These are phyloP conservation scores for Arthonia radiata DNA, from an alignment of 495 filamentous ascomycete species.

Conservation along the genomic window DNA sequence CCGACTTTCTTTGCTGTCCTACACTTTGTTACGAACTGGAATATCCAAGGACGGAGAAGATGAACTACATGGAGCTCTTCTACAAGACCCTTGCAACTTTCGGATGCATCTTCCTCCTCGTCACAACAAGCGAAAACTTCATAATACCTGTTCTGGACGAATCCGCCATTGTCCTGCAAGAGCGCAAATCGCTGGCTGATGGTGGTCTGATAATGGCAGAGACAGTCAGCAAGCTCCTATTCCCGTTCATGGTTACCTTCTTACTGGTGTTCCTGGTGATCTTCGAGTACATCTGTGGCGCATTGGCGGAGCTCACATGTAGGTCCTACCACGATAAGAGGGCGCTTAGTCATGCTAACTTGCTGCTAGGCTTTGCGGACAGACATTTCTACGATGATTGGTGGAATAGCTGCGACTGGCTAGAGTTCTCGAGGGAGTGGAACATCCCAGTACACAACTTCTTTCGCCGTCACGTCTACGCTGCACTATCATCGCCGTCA, in stretches of 20 bases:
- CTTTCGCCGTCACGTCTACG: slow-evolving; percentile 84
- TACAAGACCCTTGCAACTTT: slow-evolving; percentile 79
- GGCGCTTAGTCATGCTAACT: neutral
- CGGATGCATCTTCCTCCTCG: slow-evolving; percentile 88
- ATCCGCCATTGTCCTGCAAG: slow-evolving; percentile 39
- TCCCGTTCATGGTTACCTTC: slow-evolving; percentile 72
- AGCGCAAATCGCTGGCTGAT: slow-evolving; percentile 31
- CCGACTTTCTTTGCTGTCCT: slow-evolving; percentile 75
- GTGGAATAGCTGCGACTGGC: slow-evolving; percentile 79
- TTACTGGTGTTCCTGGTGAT: slow-evolving; percentile 80
- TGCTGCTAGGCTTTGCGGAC: slow-evolving; percentile 43
- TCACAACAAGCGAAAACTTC: slow-evolving; percentile 79
- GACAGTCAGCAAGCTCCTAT: slow-evolving; percentile 79
- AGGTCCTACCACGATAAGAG: slow-evolving; percentile 3
- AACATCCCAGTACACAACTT: slow-evolving; percentile 98
- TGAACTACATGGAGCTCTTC: slow-evolving; percentile 59
- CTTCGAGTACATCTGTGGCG: slow-evolving; percentile 88
- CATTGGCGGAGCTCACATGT: slow-evolving; percentile 81
- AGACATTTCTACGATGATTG: slow-evolving; percentile 93
- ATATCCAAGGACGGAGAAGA: slow-evolving; percentile 55
- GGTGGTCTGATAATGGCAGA: slow-evolving; percentile 60
- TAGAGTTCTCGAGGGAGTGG: slow-evolving; percentile 95
- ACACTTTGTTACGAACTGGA: slow-evolving; percentile 96
- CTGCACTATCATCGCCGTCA: too few relatives aligned
- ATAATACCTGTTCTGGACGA: slow-evolving; percentile 74